Conservation (phyloP, 306 rosid species). For the Sphenostylis stenocarpa region DNA sequence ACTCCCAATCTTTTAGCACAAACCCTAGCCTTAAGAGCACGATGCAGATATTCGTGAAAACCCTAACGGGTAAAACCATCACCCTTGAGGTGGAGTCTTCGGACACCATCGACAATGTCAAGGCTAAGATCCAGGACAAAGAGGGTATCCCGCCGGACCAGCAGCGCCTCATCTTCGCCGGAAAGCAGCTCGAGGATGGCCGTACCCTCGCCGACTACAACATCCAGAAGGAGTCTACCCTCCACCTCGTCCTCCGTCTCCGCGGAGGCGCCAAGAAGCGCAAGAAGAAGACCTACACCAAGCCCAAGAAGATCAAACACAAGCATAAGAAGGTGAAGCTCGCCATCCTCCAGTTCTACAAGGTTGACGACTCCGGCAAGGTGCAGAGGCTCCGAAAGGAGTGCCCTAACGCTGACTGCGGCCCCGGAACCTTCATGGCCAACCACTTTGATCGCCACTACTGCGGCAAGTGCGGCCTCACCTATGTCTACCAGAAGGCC, state of each 20-base stretch:
- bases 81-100: conserved; percentile 95
- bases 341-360: conserved; percentile 77
- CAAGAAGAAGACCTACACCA: conserved; percentile 97
- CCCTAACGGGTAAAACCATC: conserved; percentile 93
- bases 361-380: conserved; percentile 87
- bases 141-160: conserved; percentile 97
- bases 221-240: conserved; percentile 93
- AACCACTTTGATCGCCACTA: conserved; percentile 90
- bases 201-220: conserved; percentile 95
- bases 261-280: conserved; percentile 96
- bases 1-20: fast-evolving
- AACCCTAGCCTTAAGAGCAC: background rate
- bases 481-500: conserved; percentile 87
- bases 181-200: conserved; percentile 93
- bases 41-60: conserved; percentile 97
- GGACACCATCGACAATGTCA: conserved; percentile 89
- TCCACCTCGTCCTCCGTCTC: conserved; percentile 88
- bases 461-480: conserved; percentile 91
- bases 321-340: conserved; percentile 96
- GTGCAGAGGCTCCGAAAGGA: conserved; percentile 91
- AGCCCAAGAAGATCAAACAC: conserved; percentile 97
- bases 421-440: conserved; percentile 95
- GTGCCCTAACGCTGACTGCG: conserved; percentile 89
- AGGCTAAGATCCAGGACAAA: conserved; percentile 94
- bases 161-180: conserved; percentile 93